Percentiles rank a stretch among this genome's conserved stretches.
phyloP scores from a whole-genome alignment of 2,329 filamentous ascomycete genomes.

The Lasiodiplodia gonubiensis region DNA sequence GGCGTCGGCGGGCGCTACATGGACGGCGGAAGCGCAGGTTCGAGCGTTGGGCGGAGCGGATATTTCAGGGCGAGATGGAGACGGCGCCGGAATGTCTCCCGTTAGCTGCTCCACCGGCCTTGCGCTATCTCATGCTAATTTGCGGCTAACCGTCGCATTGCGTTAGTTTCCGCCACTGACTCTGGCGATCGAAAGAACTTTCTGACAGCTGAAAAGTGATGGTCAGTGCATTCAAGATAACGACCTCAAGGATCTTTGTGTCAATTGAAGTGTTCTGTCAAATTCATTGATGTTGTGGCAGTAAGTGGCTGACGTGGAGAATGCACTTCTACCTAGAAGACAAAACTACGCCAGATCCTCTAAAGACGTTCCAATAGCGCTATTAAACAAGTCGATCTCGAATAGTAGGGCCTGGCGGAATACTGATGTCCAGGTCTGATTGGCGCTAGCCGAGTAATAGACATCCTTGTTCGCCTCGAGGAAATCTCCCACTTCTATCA shows the following conservation, averaged over 20 bases:
- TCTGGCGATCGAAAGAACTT: background rate
- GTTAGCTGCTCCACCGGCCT: background rate
- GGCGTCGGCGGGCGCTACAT: background rate
- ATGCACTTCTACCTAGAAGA: background rate
- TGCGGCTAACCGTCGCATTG: background rate
- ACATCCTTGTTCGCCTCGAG: conserved; percentile 4
- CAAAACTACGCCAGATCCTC: background rate
- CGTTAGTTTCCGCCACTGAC: background rate
- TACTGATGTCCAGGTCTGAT: background rate
- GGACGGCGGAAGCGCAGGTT: conserved; percentile 2
- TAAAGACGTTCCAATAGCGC: background rate
- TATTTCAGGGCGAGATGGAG: background rate
- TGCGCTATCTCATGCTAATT: background rate
- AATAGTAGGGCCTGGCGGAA: conserved; percentile 13
- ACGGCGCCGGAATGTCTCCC: background rate
- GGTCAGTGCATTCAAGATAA: background rate
- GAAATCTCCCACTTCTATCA: background rate
- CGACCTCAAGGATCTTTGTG: background rate
- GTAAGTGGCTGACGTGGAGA: background rate
- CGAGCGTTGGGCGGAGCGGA: background rate
- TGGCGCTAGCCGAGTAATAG: background rate
- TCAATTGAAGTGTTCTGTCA: background rate
- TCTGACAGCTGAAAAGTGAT: background rate
- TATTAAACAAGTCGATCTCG: background rate
- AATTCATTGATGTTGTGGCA: background rate